Evolutionary conservation across 768 basidiomycete genomes (phyloP).

Genomic region (Psilocybe sp.): DNA sequence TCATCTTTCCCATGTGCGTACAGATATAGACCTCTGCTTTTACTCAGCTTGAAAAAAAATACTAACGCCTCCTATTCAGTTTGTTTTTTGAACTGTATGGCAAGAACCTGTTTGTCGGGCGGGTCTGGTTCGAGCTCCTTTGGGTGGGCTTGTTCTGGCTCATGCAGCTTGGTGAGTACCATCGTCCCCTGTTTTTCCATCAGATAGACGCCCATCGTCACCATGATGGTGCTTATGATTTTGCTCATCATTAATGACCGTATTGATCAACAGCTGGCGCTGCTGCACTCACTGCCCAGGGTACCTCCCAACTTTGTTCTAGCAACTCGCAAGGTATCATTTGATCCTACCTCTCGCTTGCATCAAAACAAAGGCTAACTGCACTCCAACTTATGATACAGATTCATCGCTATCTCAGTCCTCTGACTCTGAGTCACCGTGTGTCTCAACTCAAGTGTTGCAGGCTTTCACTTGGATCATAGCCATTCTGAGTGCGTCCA

Average conservation of each 20-base stretch:
- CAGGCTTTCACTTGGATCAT: slow-evolving; percentile 61
- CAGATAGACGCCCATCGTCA: neutral
- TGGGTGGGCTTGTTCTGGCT: slow-evolving; percentile 61
- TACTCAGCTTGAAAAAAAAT: neutral
- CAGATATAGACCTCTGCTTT: neutral
- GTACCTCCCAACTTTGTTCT: slow-evolving; percentile 14
- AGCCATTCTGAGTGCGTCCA: slow-evolving; percentile 25
- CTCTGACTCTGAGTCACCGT: slow-evolving; percentile 25
- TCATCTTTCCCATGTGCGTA: slow-evolving; percentile 59
- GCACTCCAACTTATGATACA: neutral
- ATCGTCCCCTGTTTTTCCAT: neutral
- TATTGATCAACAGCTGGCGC: slow-evolving; percentile 16
- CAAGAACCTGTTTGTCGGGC: slow-evolving; percentile 47
- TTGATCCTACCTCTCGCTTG: neutral
- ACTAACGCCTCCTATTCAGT: slow-evolving; percentile 29
- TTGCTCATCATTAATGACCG: too few species aligned
- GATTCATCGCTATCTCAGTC: slow-evolving; percentile 1
- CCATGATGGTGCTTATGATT: neutral
- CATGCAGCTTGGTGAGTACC: slow-evolving; percentile 55
- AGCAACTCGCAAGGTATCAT: slow-evolving; percentile 7
- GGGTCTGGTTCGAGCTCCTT: slow-evolving; percentile 69
- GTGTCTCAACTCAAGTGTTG: slow-evolving; percentile 53
- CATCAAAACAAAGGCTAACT: neutral
- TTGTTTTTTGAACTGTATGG: slow-evolving; percentile 59
- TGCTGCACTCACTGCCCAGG: slow-evolving; percentile 19